Evolutionary conservation across 192 early-diverging fungal genomes (phyloP), one percentile per base, ranked within the genome.

Genomic region (Entomortierella beljakovae): DNA sequence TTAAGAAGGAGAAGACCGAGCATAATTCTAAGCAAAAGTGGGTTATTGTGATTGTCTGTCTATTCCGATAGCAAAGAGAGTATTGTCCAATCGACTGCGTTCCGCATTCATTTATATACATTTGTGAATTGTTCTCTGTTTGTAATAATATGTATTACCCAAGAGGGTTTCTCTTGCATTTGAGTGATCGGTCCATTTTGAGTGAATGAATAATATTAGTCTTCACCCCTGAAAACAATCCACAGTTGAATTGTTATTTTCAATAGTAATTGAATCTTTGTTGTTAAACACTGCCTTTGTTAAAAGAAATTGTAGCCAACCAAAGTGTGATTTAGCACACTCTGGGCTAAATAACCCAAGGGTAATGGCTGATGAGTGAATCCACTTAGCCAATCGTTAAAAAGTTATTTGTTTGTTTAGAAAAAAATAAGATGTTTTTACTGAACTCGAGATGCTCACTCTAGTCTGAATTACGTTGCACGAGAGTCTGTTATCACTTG

Each of bases 291-390:
- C 37, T 13, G 13, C 13, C 13, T 40, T 40, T 9, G 37, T 46
- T n/a, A n/a, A n/a, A n/a, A n/a, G 3, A 11, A 20, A 5, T 10
- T 22, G 16, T 9, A 64, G 61, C 67, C 67, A 69, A 69, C 67
- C 67, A 68, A 25, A 3, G 15, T 37, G 46, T 32, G 13, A 8
- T 33, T 42, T 38, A 10, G 31, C 2, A n/a, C 56, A 32, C 55
- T 46, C 57, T 68, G 65, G 46, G 40, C 32, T 16, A 20, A 18
- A 50, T 20, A n/a, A 37, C 6, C 13, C 38, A 20, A 42, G 2
- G 37, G 53, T 3, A 15, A 29, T 58, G 56, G 37, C 43, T 35
- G 28, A n/a, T 16, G 29, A 16, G 26, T 42, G 6, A 31, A 18
- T 15, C 48, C 25, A 46, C 43, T 50, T 7, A 50, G 60, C 60